Evolutionary conservation across 208 protist species (phyloP).

Genomic region (Trypanosoma vivax): DNA sequence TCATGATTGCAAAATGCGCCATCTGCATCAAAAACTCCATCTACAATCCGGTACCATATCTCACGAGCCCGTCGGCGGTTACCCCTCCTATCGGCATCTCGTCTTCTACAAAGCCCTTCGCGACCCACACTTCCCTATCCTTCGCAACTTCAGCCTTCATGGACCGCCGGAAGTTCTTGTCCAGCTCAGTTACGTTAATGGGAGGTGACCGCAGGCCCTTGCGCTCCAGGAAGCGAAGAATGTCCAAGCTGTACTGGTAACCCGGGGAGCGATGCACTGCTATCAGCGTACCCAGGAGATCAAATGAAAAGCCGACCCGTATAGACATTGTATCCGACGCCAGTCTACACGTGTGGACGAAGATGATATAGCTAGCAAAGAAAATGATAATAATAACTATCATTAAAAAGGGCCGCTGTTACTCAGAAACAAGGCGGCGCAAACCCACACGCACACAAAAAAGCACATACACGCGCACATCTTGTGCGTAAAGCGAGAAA

Average conservation of each 20-base stretch:
- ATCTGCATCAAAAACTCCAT: conserved; percentile 2
- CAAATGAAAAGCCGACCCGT: conserved; percentile 45
- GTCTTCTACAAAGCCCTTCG: conserved; percentile 17
- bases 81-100: conserved; percentile 58
- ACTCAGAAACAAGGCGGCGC: too few species aligned
- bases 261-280: conserved; percentile 38
- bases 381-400: too few species aligned
- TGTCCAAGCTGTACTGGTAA: conserved; percentile 46
- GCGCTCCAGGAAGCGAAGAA: conserved; percentile 30
- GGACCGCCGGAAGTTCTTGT: conserved; percentile 1
- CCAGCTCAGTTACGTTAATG: conserved; percentile 3
- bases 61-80: conserved; percentile 12
- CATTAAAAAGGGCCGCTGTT: too few species aligned
- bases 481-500: too few species aligned
- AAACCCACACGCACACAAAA: too few species aligned
- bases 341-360: too few species aligned
- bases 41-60: conserved; percentile 45
- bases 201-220: conserved; percentile 17
- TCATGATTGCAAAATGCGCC: conserved; percentile 8
- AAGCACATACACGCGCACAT: too few species aligned
- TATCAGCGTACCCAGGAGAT: conserved; percentile 57
- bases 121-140: conserved; percentile 9
- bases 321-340: conserved; percentile 7
- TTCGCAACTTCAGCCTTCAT: conserved; percentile 10
- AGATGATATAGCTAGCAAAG: too few species aligned